Evolutionary conservation across 495 filamentous ascomycete genomes (phyloP).

Genomic region (Daldinia decipiens): DNA sequence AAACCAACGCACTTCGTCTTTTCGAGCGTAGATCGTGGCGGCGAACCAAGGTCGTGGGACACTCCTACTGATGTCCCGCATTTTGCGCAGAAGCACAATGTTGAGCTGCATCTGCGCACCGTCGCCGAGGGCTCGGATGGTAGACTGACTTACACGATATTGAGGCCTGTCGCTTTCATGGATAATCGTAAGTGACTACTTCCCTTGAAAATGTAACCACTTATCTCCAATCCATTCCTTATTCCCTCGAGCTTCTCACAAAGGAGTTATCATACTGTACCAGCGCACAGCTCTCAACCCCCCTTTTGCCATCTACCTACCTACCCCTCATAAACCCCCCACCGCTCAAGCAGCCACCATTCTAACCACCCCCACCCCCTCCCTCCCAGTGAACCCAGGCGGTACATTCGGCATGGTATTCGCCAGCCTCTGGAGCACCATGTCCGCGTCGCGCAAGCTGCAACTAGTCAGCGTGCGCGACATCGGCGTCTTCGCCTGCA

Average conservation of each 20-base stretch:
- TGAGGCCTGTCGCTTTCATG: slow-evolving; percentile 72
- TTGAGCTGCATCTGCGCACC: slow-evolving; percentile 68
- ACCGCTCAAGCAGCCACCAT: slow-evolving; percentile 45
- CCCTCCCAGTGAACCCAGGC: slow-evolving; percentile 47
- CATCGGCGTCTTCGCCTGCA: slow-evolving; percentile 71
- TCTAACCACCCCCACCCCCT: slow-evolving; percentile 12
- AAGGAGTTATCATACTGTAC: background rate
- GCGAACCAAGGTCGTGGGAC: slow-evolving; percentile 60
- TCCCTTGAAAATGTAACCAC: too few relatives aligned
- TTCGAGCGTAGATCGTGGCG: slow-evolving; percentile 73
- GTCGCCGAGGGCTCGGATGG: slow-evolving; percentile 48
- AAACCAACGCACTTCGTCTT: slow-evolving; percentile 67
- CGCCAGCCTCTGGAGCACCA: slow-evolving; percentile 60
- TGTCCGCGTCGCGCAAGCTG: slow-evolving; percentile 58
- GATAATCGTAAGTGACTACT: slow-evolving; percentile 59
- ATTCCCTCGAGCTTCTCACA: background rate
- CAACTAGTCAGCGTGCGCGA: slow-evolving; percentile 69
- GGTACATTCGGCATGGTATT: slow-evolving; percentile 68
- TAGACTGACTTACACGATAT: slow-evolving; percentile 62
- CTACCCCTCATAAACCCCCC: background rate
- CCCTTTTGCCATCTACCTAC: background rate
- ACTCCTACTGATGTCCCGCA: slow-evolving; percentile 70
- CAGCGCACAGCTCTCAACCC: background rate
- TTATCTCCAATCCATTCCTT: background rate
- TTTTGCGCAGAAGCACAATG: slow-evolving; percentile 70